Base-by-base conservation (phyloP, 345 rosid species). In the Acer campestre region DNA sequence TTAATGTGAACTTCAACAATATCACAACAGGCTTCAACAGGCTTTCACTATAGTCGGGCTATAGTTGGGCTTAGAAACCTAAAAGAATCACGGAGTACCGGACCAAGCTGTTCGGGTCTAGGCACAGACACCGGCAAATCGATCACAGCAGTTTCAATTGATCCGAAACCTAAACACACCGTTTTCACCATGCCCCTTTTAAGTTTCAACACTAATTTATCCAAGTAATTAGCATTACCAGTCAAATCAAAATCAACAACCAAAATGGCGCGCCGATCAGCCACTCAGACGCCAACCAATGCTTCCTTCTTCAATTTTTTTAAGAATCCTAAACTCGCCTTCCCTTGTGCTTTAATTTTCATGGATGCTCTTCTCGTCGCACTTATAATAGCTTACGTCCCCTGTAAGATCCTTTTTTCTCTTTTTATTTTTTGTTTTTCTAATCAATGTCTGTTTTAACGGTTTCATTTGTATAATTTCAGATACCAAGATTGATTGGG, bases 401-500 rank as follows among this genome's bases (percentile, higher is more conserved):
- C 97, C 14, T 94, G 99, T 94, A 86, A 87, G 88, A 76, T 80
- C 80, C 48, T 22, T 20, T 53, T 59, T 11, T 2, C 1, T 20
- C 6, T 56, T n/a, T 10, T 13, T 10, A 42, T 25, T 14, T 18
- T 73, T 55, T 12, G 11, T 46, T 17, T 73, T 40, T 18, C 31
- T 1, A 71, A 20, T 66, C 6, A 67, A n/a, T 73, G 49, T 23
- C 46, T 14, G 18, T 25, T 20, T 22, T 4, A 23, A 64, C 61
- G 12, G 2, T 67, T 35, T 18, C 1, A 14, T 72, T 72, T 80
- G 55, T 38, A 68, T 64, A 7, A 73, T 61, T 70, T 58, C 92
- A 93, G 99, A 95, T 85, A 95, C 97, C 68, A 95, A 93, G 92
- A 95, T 95, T 81, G 99, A 95, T 75, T 93, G 98, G 99, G 99